Evolutionary conservation across 176 grass and related monocot genomes (phyloP).

Genomic region (Eragrostis nindensis): DNA sequence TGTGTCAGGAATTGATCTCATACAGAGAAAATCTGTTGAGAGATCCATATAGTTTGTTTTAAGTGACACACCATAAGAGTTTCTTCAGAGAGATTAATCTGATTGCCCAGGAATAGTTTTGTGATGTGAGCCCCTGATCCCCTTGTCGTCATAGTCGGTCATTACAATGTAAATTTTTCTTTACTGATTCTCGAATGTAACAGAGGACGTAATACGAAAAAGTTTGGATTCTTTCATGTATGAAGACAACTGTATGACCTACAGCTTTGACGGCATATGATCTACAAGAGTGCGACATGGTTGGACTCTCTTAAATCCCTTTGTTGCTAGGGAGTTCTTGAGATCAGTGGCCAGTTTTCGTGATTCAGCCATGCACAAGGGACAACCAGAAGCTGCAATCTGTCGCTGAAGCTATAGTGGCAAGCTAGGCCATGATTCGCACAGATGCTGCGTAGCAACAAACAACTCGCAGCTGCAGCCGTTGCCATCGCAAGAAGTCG

Average conservation of each 20-base stretch:
- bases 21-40: too few species aligned
- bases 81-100: not conserved
- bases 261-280: not conserved
- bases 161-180: too few species aligned
- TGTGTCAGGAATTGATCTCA: too few species aligned
- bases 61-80: too few species aligned
- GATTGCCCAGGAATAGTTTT: too few species aligned
- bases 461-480: not conserved
- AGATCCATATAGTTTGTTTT: too few species aligned
- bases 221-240: not conserved
- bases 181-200: not conserved
- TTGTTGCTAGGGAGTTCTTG: not conserved
- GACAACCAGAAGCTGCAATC: not conserved
- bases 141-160: too few species aligned
- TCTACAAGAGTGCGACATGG: too few species aligned
- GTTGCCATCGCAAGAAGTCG: conserved; percentile 19
- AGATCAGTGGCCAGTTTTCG: conserved; percentile 13
- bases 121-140: too few species aligned
- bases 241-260: not conserved
- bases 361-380: not conserved
- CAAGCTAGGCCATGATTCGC: not conserved
- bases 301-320: not conserved
- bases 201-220: not conserved
- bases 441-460: not conserved
- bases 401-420: not conserved